Base-by-base conservation (phyloP, 495 filamentous ascomycete genomes). In the Podospora pseudopauciseta region DNA sequence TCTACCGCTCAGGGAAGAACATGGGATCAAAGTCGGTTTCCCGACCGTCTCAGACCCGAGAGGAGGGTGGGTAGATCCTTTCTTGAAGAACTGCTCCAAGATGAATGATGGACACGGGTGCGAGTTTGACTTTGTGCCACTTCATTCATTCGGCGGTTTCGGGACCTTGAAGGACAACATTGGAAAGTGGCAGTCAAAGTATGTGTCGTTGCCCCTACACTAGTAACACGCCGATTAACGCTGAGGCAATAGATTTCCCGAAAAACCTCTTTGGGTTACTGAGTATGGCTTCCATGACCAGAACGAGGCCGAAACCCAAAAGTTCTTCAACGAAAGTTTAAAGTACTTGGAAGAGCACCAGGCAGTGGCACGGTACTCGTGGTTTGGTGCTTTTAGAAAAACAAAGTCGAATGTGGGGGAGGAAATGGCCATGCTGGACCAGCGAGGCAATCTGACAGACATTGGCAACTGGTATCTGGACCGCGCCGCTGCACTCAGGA, bases 111-210 rank as follows among this genome's bases (percentile, higher is more conserved):
- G 56, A 9, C 65, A 68, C 32, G 60, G 68, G 18, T 90, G 89
- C 73, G 83, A 76, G 1, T 78, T 82, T 7, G 89, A 90, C 70
- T 90, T 91, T 75, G 79, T 91, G 18, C 83, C 89, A 0, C 74
- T 90, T 16, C 87, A 90, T 74, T 90, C 84, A 82, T 90, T 90
- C 73, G 87, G 87, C 1, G 75, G 86, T 60, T 87, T 90, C 63
- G 81, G 83, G 65, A 85, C 84, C 0, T 71, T 77, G 63, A 88
- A 60, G 86, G 85, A 1, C 73, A 65, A 71, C 49, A 60, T 77
- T 1, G 74, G 60, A 27, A 68, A 74, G 64, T 78, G 75, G 72
- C 60, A 68, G n/a, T 27, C 71, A 57, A 66, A 65, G 74, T 76
- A 68, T 59, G 70, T 72, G 27, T 23, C 27, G 13, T 49, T 11